Evolutionary conservation across 2,329 filamentous ascomycete genomes (phyloP), one percentile per base, ranked within the genome.

Genomic region (Penicillium corylophilum): DNA sequence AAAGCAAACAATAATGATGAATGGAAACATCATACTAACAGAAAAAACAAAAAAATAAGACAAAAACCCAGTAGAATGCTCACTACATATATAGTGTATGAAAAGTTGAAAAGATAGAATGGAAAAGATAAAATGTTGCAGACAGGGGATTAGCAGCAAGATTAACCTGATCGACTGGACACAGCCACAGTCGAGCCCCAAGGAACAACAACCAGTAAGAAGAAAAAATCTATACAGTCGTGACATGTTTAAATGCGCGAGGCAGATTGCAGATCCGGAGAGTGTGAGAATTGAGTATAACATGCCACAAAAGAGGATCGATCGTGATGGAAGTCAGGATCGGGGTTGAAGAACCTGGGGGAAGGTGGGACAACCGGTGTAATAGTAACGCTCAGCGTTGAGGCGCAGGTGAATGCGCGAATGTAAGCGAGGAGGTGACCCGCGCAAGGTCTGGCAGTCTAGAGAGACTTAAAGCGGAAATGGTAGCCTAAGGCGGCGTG

Each of bases 401-500:
- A 42, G 35, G 23, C 35, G 24, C 28, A 45, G 22, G 26, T 46
- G 39, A 38, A 50, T 39, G 38, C 15, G 28, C 16, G 40, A 22
- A 35, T 39, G 31, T 28, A 20, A 22, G 29, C 16, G 13, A 38
- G 4, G 16, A 9, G 12, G 12, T 31, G 33, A 15, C 38, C 12
- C 36, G 28, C 7, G n/a, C 29, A 15, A 23, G 23, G n/a, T 26
- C n/a, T 13, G n/a, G 31, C 42, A 24, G 33, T 24, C 28, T 22
- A 13, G 18, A 9, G 20, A 18, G 26, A 8, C 33, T 36, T 36
- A 10, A 36, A 35, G 22, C 24, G 36, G 38, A 42, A 43, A 16
- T 18, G 22, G 28, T 16, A 33, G 35, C 48, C 26, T 10, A 50
- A 23, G 69, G 69, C 22, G 69, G 69, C 13, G 69, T 72, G 16